Evolutionary conservation across 805 yeast species (phyloP), one percentile per base, ranked within the genome.

Genomic region (Sungouiella thailandica): DNA sequence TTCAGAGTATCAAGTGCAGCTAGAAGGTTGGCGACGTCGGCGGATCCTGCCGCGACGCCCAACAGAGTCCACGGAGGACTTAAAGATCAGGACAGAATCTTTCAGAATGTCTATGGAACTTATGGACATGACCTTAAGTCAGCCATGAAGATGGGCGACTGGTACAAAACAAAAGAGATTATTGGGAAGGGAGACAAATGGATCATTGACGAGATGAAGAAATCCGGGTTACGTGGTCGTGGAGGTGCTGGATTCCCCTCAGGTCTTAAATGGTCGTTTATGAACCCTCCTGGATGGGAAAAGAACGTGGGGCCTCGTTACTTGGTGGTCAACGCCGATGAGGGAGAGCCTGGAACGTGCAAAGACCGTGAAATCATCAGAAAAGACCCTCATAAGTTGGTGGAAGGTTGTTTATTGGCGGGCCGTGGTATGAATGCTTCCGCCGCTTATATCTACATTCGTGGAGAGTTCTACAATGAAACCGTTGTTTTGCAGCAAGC

Each of bases 251-350:
- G 95, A 12, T 85, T 85, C 72, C 95, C 95, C 35, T 77, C 88
- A 16, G 95, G 95, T 20, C 73, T 85, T 53, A 85, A 85, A 62
- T 85, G 94, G 94, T 83, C 93, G 16, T 85, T 85, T 57, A 85
- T 85, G 95, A 86, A 86, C 64, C 95, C 95, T 29, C 95, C 95
- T 35, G 93, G 93, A 39, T 85, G 95, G 95, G 94, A 85, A 42
- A 86, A 85, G 56, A 85, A 85, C 62, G 65, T 64, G 11, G 95
- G 95, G n/a, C 93, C 95, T 41, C 75, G 95, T 53, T 84, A 84
- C 57, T 72, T 86, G 48, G 94, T 86, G 31, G 87, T 86, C 51
- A 86, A 86, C 60, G 95, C 95, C 36, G 95, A 86, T 67, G 95
- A 86, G 65, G 95, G 95, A 50, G 95, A 86, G 63, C 95, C 95